phyloP scores from a whole-genome alignment of 2,329 filamentous ascomycete species.

The Penicillium expansum region DNA sequence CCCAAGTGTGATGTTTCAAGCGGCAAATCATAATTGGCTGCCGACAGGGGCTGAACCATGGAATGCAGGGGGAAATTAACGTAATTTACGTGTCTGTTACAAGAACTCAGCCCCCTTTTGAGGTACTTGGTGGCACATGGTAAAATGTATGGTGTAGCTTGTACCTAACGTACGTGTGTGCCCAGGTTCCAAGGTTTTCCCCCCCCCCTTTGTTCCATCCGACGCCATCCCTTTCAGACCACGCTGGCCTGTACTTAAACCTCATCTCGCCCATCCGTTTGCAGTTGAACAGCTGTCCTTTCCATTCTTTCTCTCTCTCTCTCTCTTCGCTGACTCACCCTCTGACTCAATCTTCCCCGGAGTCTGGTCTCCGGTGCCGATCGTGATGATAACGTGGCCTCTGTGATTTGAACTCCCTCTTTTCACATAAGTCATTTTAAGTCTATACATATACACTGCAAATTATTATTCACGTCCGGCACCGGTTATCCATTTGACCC shows the following conservation, averaged over 20 bases:
- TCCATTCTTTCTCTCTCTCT: conserved; percentile 10
- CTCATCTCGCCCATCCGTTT: conserved; percentile 10
- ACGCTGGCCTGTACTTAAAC: conserved; percentile 45
- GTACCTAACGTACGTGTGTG: neutral
- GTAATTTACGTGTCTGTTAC: conserved; percentile 9
- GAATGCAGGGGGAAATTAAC: conserved; percentile 16
- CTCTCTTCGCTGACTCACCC: conserved; percentile 17
- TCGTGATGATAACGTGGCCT: conserved; percentile 41
- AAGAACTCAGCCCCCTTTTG: neutral
- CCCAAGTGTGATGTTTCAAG: neutral
- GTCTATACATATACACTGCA: conserved; percentile 1
- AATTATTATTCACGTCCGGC: conserved; percentile 13
- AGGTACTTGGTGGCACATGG: neutral
- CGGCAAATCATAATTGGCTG: neutral
- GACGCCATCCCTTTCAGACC: conserved; percentile 28
- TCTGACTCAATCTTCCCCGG: conserved; percentile 19
- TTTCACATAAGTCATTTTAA: conserved; percentile 8
- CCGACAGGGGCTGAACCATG: neutral
- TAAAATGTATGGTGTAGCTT: neutral
- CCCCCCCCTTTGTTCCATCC: conserved; percentile 3
- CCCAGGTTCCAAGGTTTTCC: neutral
- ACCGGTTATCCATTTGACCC: conserved; percentile 17
- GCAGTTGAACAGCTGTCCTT: conserved; percentile 38
- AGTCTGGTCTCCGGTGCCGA: conserved; percentile 27
- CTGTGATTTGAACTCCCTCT: conserved; percentile 8